Base-by-base conservation (phyloP, 2,329 filamentous ascomycete species). In the Fonsecaea pedrosoi region DNA sequence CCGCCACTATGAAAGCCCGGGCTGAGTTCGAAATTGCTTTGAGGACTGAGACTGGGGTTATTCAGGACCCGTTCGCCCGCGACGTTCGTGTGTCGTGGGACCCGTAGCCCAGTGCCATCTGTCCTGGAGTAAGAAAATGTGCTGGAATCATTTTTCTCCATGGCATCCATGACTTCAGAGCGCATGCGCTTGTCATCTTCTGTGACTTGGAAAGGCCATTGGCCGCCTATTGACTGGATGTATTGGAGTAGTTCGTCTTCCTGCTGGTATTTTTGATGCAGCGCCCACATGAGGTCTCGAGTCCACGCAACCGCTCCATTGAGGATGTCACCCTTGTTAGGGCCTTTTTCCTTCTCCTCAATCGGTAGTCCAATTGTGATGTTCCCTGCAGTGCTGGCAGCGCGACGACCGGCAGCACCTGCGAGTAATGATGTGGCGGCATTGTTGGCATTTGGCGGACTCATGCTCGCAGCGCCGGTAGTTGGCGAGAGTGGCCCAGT, bases 241-340 rank as follows among this genome's bases (percentile, higher is more conserved):
- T 87, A 83, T 74, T 94, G 90, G 74, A 91, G 88, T 58, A 98
- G 86, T 76, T 97, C 91, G 70, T 96, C 90, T 78, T 96, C 92
- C 76, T 94, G 91, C 76, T 95, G 90, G 71, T 96, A 85, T 81
- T 96, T 96, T 75, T 92, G 85, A 76, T 97, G 89, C 67, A 97
- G 83, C 82, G 96, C 90, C 95, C 95, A 98, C 92, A 98, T 97
- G 60, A 99, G 84, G 80, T 99, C 95, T 70, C 94, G 89, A 68
- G 92, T 97, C 95, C 95, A 99, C 80, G 92, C 93, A 62, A 98
- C 95, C 38, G 94, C 92, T 35, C 95, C 94, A 75, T 98, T 98
- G 74, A 99, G 89, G 67, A 99, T 98, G 74, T 99, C 95, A 57
- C 95, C 95, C 82, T 99, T 99, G 84, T 98, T 98, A 5, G 95